Evolutionary conservation across 192 early-diverging fungal genomes (phyloP).

Genomic region (Coemansia sp.): DNA sequence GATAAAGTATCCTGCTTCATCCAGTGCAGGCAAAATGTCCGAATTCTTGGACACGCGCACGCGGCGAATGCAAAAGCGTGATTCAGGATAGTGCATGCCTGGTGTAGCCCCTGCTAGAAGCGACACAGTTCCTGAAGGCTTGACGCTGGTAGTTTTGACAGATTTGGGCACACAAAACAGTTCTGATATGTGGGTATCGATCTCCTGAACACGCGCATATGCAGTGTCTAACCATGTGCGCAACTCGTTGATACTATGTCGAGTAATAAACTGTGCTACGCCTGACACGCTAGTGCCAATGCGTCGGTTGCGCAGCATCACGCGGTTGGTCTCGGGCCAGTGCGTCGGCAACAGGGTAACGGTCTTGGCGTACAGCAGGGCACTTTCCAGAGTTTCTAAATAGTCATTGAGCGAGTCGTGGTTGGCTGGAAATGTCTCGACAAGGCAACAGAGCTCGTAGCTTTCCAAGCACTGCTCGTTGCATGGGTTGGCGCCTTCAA

Average conservation of each 20-base stretch:
- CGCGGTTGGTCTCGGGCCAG: slow-evolving; percentile 49
- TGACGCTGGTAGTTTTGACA: slow-evolving; percentile 54
- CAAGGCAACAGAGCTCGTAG: slow-evolving; percentile 55
- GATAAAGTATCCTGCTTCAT: slow-evolving; percentile 21
- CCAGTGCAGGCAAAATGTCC: neutral
- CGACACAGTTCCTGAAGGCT: slow-evolving; percentile 54
- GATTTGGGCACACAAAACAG: slow-evolving; percentile 41
- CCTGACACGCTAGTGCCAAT: slow-evolving; percentile 55
- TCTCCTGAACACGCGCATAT: slow-evolving; percentile 25
- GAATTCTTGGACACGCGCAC: slow-evolving; percentile 40
- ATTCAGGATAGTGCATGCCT: slow-evolving; percentile 58
- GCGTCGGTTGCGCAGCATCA: slow-evolving; percentile 55
- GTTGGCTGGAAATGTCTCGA: slow-evolving; percentile 51
- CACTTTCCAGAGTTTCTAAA: slow-evolving; percentile 48
- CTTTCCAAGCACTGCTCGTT: slow-evolving; percentile 54
- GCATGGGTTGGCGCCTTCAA: slow-evolving; percentile 54
- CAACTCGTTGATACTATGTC: slow-evolving; percentile 27
- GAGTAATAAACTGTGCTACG: slow-evolving; percentile 51
- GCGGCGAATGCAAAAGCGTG: slow-evolving; percentile 54
- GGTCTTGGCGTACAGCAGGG: slow-evolving; percentile 56
- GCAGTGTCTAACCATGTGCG: slow-evolving; percentile 37
- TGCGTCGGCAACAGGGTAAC: slow-evolving; percentile 53
- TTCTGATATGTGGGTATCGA: slow-evolving; percentile 40
- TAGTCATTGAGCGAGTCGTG: slow-evolving; percentile 39
- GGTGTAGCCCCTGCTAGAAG: slow-evolving; percentile 55